A percentile compares a stretch with the other conserved stretches of the same genome.
Conservation (phyloP, 768 basidiomycete species). For the Clathrus columnatus region DNA sequence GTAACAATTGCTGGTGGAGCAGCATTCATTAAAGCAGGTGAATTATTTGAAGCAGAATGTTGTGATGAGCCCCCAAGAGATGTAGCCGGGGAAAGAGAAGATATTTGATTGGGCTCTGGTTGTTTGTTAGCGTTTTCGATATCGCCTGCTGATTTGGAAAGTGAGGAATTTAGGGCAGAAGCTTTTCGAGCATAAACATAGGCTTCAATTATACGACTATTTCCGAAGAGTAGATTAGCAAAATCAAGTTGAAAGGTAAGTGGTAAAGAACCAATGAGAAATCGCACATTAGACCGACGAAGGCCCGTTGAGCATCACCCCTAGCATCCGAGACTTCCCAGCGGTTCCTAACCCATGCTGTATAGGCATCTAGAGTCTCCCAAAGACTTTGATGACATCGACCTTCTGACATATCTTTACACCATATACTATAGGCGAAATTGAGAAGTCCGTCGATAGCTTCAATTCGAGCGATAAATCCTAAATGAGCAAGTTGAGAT, state of each 20-base stretch:
- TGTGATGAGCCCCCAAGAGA: conserved; percentile 14
- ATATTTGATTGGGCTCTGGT: conserved; percentile 12
- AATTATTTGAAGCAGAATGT: conserved; percentile 11
- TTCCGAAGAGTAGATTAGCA: conserved; percentile 23
- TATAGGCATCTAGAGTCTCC: conserved; percentile 58
- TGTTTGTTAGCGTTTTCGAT: conserved; percentile 5
- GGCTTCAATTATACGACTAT: conserved; percentile 71
- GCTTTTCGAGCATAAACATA: conserved; percentile 55
- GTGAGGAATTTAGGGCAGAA: conserved; percentile 17
- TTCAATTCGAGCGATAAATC: conserved; percentile 69
- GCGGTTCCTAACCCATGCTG: conserved; percentile 65
- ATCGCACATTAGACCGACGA: conserved; percentile 75
- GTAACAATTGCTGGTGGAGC: conserved; percentile 36
- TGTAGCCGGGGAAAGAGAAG: conserved; percentile 9
- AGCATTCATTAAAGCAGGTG: conserved; percentile 43
- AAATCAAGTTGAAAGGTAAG: conserved; percentile 18
- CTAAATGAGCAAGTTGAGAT: conserved; percentile 59
- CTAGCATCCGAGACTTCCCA: conserved; percentile 41
- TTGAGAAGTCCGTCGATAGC: conserved; percentile 74
- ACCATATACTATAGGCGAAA: conserved; percentile 81
- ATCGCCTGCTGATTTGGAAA: neutral
- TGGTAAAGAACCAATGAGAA: conserved; percentile 13
- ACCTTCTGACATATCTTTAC: conserved; percentile 34
- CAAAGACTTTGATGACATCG: conserved; percentile 54
- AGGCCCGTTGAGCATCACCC: conserved; percentile 46